Conservation (phyloP, 2,329 filamentous ascomycete species). For the Herpotrichia juniperi region DNA sequence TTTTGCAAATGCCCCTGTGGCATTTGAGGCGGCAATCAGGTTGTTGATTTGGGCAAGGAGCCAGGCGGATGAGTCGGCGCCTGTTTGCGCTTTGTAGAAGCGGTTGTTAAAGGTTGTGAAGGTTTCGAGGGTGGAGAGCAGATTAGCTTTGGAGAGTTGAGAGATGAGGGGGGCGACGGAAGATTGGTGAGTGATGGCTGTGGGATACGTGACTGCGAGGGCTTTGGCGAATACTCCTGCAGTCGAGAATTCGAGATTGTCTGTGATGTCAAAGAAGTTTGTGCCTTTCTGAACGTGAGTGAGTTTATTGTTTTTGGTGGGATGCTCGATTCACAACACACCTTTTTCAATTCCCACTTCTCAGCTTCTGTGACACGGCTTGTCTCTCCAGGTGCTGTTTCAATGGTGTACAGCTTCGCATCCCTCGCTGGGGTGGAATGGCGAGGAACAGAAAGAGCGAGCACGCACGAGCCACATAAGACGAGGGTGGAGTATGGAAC, state of each 20-base stretch:
- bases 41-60: slow-evolving; percentile 74
- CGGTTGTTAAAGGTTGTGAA: slow-evolving; percentile 30
- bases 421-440: neutral
- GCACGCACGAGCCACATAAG: neutral
- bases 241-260: slow-evolving; percentile 21
- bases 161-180: slow-evolving; percentile 20
- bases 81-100: slow-evolving; percentile 46
- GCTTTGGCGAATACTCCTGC: slow-evolving; percentile 1
- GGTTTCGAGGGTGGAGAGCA: slow-evolving; percentile 22
- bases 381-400: slow-evolving; percentile 76
- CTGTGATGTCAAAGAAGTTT: slow-evolving; percentile 33
- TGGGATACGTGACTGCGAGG: slow-evolving; percentile 20
- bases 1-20: slow-evolving; percentile 70
- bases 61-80: slow-evolving; percentile 85
- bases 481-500: no score
- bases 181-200: slow-evolving; percentile 16
- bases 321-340: slow-evolving; percentile 40
- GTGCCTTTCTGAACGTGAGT: slow-evolving; percentile 16
- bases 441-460: neutral
- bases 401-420: slow-evolving; percentile 68
- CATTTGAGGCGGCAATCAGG: slow-evolving; percentile 72
- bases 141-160: slow-evolving; percentile 25
- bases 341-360: slow-evolving; percentile 84
- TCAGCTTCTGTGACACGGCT: slow-evolving; percentile 69
- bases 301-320: neutral